These are phyloP conservation scores for Penicillium janthinellum DNA, from an alignment of 2,329 filamentous ascomycete genomes.

Conservation along the genomic window DNA sequence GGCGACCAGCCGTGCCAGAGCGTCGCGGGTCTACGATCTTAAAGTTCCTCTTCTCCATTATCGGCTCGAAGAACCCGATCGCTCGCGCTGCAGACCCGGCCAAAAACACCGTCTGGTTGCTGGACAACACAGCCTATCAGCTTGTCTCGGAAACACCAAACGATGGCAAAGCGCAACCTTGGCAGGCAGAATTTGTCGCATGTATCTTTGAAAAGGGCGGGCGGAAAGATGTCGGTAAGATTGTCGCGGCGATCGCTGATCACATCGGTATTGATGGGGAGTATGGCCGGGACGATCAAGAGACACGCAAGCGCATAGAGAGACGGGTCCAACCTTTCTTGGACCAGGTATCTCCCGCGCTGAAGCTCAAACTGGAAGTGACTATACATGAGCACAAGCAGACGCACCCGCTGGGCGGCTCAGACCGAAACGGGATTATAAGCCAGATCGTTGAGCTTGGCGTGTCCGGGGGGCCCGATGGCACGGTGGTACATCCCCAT, in stretches of 20 bases:
- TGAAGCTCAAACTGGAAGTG: constrained; percentile 67
- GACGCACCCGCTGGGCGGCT: constrained; percentile 65
- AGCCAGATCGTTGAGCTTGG: constrained; percentile 62
- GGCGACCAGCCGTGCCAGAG: constrained; percentile 6
- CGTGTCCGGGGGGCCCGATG: constrained; percentile 47
- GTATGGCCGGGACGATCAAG: constrained; percentile 39
- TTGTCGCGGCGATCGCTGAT: constrained; percentile 70
- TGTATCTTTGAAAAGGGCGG: constrained; percentile 77
- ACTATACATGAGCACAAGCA: constrained; percentile 49
- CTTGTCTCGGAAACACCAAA: constrained; percentile 33
- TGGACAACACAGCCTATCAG: constrained; percentile 85
- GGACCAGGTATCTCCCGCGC: constrained; percentile 71
- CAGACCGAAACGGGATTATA: constrained; percentile 71
- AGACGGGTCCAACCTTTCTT: constrained; percentile 65
- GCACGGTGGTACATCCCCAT: constrained; percentile 49
- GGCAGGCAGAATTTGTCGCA: constrained; percentile 81
- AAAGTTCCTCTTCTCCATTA: constrained; percentile 33
- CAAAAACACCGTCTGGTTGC: constrained; percentile 79
- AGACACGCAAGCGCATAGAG: constrained; percentile 67
- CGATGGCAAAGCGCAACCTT: constrained; percentile 45
- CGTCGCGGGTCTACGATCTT: constrained; percentile 21
- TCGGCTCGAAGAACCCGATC: constrained; percentile 57
- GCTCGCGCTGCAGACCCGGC: constrained; percentile 61
- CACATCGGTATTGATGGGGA: constrained; percentile 67
- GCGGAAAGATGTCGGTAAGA: constrained; percentile 65